Percentiles rank a stretch among this genome's conserved stretches.
These are phyloP conservation scores for Phyllosticta citriasiana DNA, from an alignment of 2,329 filamentous ascomycete species.

Conservation along the genomic window DNA sequence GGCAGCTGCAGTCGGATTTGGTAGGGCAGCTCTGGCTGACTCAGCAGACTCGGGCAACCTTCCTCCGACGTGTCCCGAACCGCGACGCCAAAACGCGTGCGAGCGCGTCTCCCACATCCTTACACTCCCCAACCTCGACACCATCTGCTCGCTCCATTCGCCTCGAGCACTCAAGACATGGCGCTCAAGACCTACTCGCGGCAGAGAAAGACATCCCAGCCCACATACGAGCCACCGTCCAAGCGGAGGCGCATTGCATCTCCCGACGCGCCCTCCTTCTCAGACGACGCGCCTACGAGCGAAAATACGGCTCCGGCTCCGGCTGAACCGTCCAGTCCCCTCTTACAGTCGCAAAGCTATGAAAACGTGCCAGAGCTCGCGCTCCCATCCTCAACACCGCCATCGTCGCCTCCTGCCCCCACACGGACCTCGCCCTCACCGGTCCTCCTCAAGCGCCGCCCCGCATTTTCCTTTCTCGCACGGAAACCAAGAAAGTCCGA, in stretches of 20 bases:
- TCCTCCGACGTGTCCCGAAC: conserved; percentile 16
- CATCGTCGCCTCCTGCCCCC: conserved; percentile 39
- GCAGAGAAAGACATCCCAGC: conserved; percentile 20
- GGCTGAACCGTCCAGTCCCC: not conserved
- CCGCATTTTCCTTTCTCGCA: conserved; percentile 34
- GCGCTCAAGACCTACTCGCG: conserved; percentile 27
- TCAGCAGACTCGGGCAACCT: not conserved
- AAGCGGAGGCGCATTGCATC: conserved; percentile 26
- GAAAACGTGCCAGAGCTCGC: not conserved
- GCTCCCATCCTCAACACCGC: not conserved
- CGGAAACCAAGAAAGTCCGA: conserved; percentile 30
- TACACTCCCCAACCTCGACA: conserved; percentile 1
- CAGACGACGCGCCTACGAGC: not conserved
- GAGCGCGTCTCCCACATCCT: conserved; percentile 8
- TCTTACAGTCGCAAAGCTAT: conserved; percentile 12
- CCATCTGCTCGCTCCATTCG: not conserved
- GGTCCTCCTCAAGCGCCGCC: conserved; percentile 33
- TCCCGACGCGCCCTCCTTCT: not conserved
- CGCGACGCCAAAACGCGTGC: conserved; percentile 12
- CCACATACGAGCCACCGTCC: conserved; percentile 23
- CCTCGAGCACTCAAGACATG: not conserved
- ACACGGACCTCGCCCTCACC: conserved; percentile 34
- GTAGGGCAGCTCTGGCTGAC: not conserved
- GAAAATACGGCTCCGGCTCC: not conserved
- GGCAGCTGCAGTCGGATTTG: not conserved